These are phyloP conservation scores for Xerocomellus dryophilus DNA, from an alignment of 768 basidiomycete species.

Conservation along the genomic window DNA sequence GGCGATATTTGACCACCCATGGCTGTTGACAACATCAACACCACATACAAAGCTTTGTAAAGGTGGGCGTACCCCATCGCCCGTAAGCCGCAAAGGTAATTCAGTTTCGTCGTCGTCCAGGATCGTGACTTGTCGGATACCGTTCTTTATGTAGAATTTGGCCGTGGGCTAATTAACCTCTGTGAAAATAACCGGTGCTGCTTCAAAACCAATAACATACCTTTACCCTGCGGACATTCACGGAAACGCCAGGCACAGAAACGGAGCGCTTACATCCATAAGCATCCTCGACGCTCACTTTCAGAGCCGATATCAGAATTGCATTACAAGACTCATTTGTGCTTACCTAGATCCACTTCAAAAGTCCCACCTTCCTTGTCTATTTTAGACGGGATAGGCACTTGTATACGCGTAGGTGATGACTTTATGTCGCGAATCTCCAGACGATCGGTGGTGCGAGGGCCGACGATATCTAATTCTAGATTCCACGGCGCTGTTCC, in stretches of 20 bases:
- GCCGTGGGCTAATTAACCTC: slow-evolving; percentile 64
- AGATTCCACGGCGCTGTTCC: slow-evolving; percentile 91
- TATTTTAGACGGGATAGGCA: slow-evolving; percentile 67
- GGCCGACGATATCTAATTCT: slow-evolving; percentile 77
- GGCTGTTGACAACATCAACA: slow-evolving; percentile 50
- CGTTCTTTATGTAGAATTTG: slow-evolving; percentile 72
- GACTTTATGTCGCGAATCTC: slow-evolving; percentile 54
- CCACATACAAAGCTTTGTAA: background rate
- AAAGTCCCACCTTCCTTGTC: slow-evolving; percentile 70
- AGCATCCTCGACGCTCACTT: slow-evolving; percentile 82
- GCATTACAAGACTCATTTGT: background rate
- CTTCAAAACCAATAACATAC: slow-evolving; percentile 38
- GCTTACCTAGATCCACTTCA: slow-evolving; percentile 73
- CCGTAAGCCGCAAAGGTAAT: slow-evolving; percentile 83
- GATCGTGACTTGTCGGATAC: slow-evolving; percentile 56
- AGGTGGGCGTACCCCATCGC: slow-evolving; percentile 67
- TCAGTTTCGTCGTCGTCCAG: slow-evolving; percentile 70
- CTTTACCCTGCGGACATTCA: slow-evolving; percentile 80
- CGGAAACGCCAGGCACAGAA: slow-evolving; percentile 71
- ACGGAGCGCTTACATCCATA: slow-evolving; percentile 82
- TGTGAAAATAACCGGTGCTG: background rate
- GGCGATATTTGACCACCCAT: slow-evolving; percentile 80
- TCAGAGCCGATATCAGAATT: background rate
- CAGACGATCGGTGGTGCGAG: slow-evolving; percentile 60
- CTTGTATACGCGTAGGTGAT: slow-evolving; percentile 50